phyloP scores from a whole-genome alignment of 768 basidiomycete species.

The Mycena haematopus region DNA sequence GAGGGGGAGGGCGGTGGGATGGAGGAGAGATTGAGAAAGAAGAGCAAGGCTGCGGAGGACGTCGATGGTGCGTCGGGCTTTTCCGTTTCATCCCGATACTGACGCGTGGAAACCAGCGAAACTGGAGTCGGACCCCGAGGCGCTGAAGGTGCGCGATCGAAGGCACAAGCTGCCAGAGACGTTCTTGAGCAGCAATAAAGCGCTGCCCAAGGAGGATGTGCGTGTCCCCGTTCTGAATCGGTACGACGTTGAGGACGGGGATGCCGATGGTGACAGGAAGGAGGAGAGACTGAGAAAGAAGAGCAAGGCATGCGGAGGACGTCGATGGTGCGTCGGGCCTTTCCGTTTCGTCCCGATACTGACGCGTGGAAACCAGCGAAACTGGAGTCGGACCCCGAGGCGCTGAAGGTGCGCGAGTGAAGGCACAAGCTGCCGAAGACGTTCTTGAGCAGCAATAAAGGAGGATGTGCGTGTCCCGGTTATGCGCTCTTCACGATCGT shows the following conservation, averaged over 20 bases:
- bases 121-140: conserved; percentile 72
- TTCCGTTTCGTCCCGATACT: no score
- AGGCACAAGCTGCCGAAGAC: conserved; percentile 91
- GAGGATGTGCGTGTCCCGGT: conserved; percentile 58
- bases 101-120: conserved; percentile 39
- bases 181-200: conserved; percentile 72
- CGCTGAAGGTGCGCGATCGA: conserved; percentile 83
- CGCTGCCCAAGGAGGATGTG: conserved; percentile 70
- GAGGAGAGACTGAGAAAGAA: conserved; percentile 55
- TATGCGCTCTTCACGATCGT: conserved; percentile 2
- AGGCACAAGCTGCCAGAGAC: conserved; percentile 91
- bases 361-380: conserved; percentile 39
- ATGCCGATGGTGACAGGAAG: conserved; percentile 61
- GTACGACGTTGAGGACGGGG: conserved; percentile 39
- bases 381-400: conserved; percentile 72
- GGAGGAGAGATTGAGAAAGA: conserved; percentile 52
- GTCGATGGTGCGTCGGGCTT: conserved; percentile 37
- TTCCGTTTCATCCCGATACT: no score
- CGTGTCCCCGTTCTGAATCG: conserved; percentile 30
- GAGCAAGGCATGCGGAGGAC: conserved; percentile 57
- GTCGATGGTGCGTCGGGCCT: conserved; percentile 37
- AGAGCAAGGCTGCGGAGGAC: conserved; percentile 56
- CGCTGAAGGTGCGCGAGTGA: conserved; percentile 83
- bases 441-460: conserved; percentile 71
- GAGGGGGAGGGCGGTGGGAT: conserved; percentile 60